Base-by-base conservation (phyloP, 1,139 yeast species). In the Pneumocystis murina region DNA sequence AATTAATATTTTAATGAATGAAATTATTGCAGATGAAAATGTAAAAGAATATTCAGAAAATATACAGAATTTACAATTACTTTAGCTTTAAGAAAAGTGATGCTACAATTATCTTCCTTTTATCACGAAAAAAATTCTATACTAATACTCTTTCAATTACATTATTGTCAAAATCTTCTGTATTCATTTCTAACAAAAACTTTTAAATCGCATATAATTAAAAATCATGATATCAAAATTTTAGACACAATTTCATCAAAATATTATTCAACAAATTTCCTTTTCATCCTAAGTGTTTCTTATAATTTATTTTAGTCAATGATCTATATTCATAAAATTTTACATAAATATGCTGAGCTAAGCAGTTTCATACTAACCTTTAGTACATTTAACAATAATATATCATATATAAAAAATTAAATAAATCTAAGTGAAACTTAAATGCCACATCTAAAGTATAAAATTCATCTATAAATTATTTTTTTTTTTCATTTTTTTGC, bases 401-500 rank as follows among this genome's bases (percentile, higher is more conserved):
- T 24, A 24, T 10, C 28, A 48, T 24, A 48, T 48, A 48, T 48
- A 24, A 4, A 41, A 48, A 24, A 48, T 14, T 24, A 16, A 24
- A 48, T 5, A 14, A 17, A 17, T 17, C 17, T 12, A 48, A 48
- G 24, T 68, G 66, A 59, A 67, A 63, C 57, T 69, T n/a, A 40
- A 7, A 16, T 10, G 12, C 24, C 24, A 24, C 55, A 48, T 12
- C 2, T 48, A 24, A 48, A 24, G 17, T 33, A 33, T 33, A 33
- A 33, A 33, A 33, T 33, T 33, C 35, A 33, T 33, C 35, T 33
- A 33, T 33, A 33, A 33, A 68, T 69, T 71, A 69, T 59, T 70
- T 71, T 54, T 70, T 71, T 63, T 70, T 68, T 65, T 74, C 72
- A 17, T 71, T 71, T 62, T 71, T 75, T 73, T 28, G 74, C 72